A percentile compares a stretch with the other conserved stretches of the same genome.
phyloP scores from a whole-genome alignment of 352 stramenopile genomes.

The Phytophthora chlamydospora region DNA sequence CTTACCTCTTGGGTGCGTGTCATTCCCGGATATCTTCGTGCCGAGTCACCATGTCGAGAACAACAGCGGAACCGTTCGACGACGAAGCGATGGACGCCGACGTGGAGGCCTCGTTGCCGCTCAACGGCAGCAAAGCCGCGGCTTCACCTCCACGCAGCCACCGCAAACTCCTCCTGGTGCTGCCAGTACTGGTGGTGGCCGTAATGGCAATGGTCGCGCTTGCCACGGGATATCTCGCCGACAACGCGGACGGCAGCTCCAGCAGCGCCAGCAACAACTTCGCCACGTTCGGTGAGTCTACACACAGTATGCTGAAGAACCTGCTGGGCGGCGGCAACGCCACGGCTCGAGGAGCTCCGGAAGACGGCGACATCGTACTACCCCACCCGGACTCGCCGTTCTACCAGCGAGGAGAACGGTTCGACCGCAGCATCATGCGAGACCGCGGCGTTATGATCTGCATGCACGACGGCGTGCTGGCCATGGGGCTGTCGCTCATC shows the following conservation, averaged over 20 bases:
- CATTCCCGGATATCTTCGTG: not conserved
- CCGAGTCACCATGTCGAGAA: not conserved
- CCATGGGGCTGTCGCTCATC: conserved; percentile 29
- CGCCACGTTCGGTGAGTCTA: conserved; percentile 12
- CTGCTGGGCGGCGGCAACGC: conserved; percentile 4
- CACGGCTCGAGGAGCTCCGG: conserved; percentile 8
- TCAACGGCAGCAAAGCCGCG: conserved; percentile 13
- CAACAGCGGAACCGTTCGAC: conserved; percentile 8
- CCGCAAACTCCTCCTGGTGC: conserved; percentile 19
- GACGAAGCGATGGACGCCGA: conserved; percentile 14
- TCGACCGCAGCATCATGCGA: conserved; percentile 27
- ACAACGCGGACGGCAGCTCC: conserved; percentile 1
- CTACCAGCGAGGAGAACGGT: conserved; percentile 29
- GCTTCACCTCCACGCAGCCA: conserved; percentile 19
- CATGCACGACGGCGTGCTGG: conserved; percentile 35
- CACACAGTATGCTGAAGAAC: conserved; percentile 11
- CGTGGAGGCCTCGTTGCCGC: conserved; percentile 12
- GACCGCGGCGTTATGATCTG: conserved; percentile 39
- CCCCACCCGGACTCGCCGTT: conserved; percentile 20
- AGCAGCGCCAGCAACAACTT: conserved; percentile 9
- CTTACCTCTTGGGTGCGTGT: too few relatives aligned
- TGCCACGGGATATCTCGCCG: conserved; percentile 17
- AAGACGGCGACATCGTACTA: conserved; percentile 22
- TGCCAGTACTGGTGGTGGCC: conserved; percentile 17
- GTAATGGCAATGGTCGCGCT: conserved; percentile 20